Percentiles rank a stretch among this genome's conserved stretches.
Evolutionary conservation across 108 stramenopile species (phyloP).

Genomic region (Phaeodactylum tricornutum): DNA sequence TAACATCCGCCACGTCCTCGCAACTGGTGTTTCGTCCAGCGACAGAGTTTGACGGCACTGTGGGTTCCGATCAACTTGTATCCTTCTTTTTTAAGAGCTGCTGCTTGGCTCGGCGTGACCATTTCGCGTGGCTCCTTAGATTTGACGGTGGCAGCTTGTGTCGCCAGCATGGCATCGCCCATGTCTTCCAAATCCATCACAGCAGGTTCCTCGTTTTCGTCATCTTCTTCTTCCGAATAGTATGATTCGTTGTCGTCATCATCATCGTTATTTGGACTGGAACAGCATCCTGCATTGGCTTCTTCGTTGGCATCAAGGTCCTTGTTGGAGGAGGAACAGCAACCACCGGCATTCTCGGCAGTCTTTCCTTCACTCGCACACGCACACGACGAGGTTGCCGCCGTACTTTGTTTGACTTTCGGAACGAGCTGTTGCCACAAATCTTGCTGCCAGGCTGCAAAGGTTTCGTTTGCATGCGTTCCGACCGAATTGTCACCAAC

Average conservation of each 20-base stretch:
- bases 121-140: constrained; percentile 60
- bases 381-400: constrained; percentile 3
- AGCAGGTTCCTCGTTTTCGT: constrained; percentile 36
- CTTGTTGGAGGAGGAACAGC: constrained; percentile 8
- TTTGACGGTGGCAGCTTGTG: constrained; percentile 11
- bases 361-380: constrained; percentile 5
- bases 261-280: constrained; percentile 4
- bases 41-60: constrained; percentile 94
- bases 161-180: constrained; percentile 67
- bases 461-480: constrained; percentile 33
- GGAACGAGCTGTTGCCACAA: constrained; percentile 11
- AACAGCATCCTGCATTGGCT: constrained; percentile 3
- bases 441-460: constrained; percentile 34
- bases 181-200: constrained; percentile 90
- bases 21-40: constrained; percentile 97
- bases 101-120: constrained; percentile 89
- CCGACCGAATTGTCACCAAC: constrained; percentile 76
- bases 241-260: constrained; percentile 37
- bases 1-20: constrained; percentile 93
- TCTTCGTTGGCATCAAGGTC: constrained; percentile 2
- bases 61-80: constrained; percentile 94
- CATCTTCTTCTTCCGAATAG: constrained; percentile 39
- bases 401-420: background rate
- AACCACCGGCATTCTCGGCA: background rate
- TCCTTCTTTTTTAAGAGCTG: constrained; percentile 89